Evolutionary conservation across 179 eudicot genomes (phyloP).

Genomic region (Camellia oleifera): DNA sequence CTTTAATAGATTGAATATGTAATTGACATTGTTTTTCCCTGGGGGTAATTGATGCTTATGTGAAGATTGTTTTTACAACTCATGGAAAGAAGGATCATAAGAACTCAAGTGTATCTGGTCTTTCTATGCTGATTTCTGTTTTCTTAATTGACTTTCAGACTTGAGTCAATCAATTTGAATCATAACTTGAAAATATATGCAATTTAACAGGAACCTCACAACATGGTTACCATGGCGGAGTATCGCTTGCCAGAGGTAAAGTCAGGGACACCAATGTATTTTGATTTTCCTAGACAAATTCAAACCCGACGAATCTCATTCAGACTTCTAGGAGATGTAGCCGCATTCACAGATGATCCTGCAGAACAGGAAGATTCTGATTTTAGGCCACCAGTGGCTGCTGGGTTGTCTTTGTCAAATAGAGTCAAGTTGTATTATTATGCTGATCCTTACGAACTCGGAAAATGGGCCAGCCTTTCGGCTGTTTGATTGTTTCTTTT

Average conservation of each 20-base stretch:
- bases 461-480: conserved; percentile 94
- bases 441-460: conserved; percentile 87
- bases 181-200: neutral
- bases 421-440: conserved; percentile 80
- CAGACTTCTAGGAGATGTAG: conserved; percentile 73
- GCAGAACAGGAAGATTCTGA: conserved; percentile 72
- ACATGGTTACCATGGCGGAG: conserved; percentile 69
- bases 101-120: neutral
- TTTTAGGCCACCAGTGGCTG: conserved; percentile 50
- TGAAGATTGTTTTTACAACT: neutral
- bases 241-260: conserved; percentile 89
- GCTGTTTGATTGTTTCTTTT: conserved; percentile 38
- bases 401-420: conserved; percentile 76
- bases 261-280: conserved; percentile 81
- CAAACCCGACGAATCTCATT: conserved; percentile 69
- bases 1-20: neutral
- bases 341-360: conserved; percentile 76
- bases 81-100: neutral
- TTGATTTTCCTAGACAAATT: conserved; percentile 78
- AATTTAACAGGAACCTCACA: conserved; percentile 61
- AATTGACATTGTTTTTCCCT: neutral
- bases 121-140: neutral
- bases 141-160: neutral
- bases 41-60: neutral
- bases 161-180: neutral